Percentiles rank a stretch among this genome's conserved stretches.
phyloP scores from a whole-genome alignment of 495 filamentous ascomycete genomes.

The Podospora conica region DNA sequence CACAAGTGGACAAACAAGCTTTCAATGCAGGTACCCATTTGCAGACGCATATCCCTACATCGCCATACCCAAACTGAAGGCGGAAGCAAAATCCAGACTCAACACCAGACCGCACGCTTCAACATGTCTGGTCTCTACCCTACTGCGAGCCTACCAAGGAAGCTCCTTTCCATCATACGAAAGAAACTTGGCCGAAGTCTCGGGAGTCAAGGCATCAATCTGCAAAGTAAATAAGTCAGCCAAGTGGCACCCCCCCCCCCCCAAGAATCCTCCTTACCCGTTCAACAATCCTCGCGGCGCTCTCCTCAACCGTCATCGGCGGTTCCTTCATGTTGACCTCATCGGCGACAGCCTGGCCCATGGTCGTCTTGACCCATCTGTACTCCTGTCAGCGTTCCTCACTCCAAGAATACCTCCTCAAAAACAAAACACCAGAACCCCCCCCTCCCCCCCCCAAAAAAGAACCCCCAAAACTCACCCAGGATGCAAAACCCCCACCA shows the following conservation, averaged over 20 bases:
- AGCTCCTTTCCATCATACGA: slow-evolving; percentile 13
- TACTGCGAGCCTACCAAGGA: slow-evolving; percentile 26
- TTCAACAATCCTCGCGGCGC: slow-evolving; percentile 22
- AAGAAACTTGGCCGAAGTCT: slow-evolving; percentile 24
- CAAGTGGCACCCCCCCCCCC: not conserved
- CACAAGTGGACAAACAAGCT: not conserved
- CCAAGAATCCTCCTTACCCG: slow-evolving; percentile 26
- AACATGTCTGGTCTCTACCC: too few species aligned
- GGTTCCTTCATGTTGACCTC: slow-evolving; percentile 25
- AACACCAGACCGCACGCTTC: not conserved
- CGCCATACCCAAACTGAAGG: not conserved
- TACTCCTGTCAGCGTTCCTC: not conserved
- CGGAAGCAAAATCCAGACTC: not conserved
- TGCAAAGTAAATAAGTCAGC: not conserved
- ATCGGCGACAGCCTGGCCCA: slow-evolving; percentile 35
- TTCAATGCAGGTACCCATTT: not conserved
- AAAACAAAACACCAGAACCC: not conserved
- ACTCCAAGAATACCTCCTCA: not conserved
- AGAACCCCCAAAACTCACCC: slow-evolving; percentile 19
- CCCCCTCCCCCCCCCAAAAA: not conserved
- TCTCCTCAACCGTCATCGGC: slow-evolving; percentile 28
- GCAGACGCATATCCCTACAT: not conserved
- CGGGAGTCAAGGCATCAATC: not conserved
- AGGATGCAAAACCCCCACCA: slow-evolving; percentile 28
- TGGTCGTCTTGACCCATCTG: slow-evolving; percentile 38